Percentiles rank a stretch among this genome's conserved stretches.
phyloP scores from a whole-genome alignment of 1,139 yeast species.

The Zygotorulaspora mrakii region DNA sequence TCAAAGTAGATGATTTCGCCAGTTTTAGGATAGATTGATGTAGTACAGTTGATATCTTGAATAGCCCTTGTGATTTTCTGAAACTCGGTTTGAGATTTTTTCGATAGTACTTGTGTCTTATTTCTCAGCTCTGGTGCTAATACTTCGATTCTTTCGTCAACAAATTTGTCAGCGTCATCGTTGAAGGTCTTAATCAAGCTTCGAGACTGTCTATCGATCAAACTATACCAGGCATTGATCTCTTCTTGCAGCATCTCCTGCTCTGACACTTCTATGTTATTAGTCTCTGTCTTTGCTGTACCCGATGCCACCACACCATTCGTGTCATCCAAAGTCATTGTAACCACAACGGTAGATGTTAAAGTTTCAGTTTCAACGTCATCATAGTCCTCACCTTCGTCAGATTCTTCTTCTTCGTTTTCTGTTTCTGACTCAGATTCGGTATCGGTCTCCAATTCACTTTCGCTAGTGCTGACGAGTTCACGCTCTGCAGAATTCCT shows the following conservation, averaged over 20 bases:
- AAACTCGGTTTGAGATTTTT: slow-evolving; percentile 45
- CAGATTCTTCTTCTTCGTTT: slow-evolving; percentile 10
- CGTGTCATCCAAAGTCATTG: slow-evolving; percentile 13
- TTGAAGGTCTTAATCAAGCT: slow-evolving; percentile 24
- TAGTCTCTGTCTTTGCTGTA: slow-evolving; percentile 6
- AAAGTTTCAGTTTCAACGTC: slow-evolving; percentile 8
- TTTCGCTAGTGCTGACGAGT: slow-evolving; percentile 1
- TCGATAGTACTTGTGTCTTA: slow-evolving; percentile 44
- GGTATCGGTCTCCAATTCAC: slow-evolving; percentile 5
- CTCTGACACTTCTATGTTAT: slow-evolving; percentile 16
- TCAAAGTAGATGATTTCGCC: slow-evolving; percentile 40
- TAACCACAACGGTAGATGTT: slow-evolving; percentile 12
- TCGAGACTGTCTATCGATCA: slow-evolving; percentile 22
- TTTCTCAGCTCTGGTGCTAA: slow-evolving; percentile 42
- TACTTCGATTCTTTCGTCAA: slow-evolving; percentile 38
- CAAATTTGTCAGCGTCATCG: slow-evolving; percentile 36
- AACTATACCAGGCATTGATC: slow-evolving; percentile 21
- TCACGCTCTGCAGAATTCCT: slow-evolving; percentile 1
- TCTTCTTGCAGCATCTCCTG: slow-evolving; percentile 21
- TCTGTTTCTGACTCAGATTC: slow-evolving; percentile 9
- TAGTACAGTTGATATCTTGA: slow-evolving; percentile 47
- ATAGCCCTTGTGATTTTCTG: slow-evolving; percentile 46
- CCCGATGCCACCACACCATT: slow-evolving; percentile 13
- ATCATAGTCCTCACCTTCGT: slow-evolving; percentile 13
- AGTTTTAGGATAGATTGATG: slow-evolving; percentile 43